Conservation (phyloP, 768 basidiomycete species). For the Pleurotus pulmonarius region DNA sequence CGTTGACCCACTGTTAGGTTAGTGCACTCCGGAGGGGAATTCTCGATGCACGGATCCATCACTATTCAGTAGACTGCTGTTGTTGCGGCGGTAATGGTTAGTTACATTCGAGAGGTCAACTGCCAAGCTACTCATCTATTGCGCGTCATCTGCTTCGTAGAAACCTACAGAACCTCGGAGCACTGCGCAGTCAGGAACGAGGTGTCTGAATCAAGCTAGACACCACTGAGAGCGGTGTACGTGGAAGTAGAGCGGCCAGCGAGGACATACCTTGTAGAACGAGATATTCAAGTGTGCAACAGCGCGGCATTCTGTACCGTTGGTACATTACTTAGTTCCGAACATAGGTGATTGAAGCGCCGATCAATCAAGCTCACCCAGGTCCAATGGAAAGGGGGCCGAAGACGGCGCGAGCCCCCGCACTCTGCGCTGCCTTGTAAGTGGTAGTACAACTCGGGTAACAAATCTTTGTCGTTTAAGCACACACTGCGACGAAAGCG, state of each 20-base stretch:
- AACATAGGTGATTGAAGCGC: no score
- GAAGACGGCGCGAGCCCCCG: no score
- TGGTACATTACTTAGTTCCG: no score
- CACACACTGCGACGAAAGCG: neutral
- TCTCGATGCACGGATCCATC: no score
- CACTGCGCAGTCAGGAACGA: constrained; percentile 6
- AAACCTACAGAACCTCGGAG: neutral
- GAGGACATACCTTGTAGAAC: neutral
- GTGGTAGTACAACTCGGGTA: neutral
- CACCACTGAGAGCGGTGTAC: neutral
- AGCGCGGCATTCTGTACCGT: no score
- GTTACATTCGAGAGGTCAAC: neutral
- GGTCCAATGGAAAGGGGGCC: no score
- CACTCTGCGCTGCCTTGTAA: no score
- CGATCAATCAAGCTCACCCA: no score
- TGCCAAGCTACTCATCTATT: neutral
- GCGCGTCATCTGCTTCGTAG: constrained; percentile 2
- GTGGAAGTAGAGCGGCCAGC: constrained; percentile 8
- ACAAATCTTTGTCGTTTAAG: constrained; percentile 4
- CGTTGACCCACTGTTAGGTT: neutral
- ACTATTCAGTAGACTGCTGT: neutral
- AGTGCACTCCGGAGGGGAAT: neutral
- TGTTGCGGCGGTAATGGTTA: neutral
- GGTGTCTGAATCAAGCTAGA: neutral
- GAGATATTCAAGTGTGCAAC: no score